Percentiles rank a stretch among this genome's conserved stretches.
These are phyloP conservation scores for Diaporthe ilicicola DNA, from an alignment of 2,329 filamentous ascomycete genomes.

Conservation along the genomic window DNA sequence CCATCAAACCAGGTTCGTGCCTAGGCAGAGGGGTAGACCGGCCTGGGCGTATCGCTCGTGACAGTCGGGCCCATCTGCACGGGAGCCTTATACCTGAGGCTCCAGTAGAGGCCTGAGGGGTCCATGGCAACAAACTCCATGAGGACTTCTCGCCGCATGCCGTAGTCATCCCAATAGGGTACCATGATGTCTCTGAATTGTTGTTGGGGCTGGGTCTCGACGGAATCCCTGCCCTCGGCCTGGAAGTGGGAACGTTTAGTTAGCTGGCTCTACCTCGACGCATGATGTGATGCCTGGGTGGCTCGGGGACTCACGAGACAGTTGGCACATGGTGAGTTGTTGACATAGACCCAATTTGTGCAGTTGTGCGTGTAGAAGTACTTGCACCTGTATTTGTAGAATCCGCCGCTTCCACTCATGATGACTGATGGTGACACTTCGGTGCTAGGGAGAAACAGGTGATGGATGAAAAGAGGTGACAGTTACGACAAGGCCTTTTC, in stretches of 20 bases:
- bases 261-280: not conserved
- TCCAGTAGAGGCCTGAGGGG: slow-evolving; percentile 49
- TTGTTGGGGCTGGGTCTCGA: slow-evolving; percentile 41
- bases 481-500: not conserved
- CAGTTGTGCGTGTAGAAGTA: slow-evolving; percentile 59
- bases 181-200: slow-evolving; percentile 54
- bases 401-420: slow-evolving; percentile 53
- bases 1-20: not conserved
- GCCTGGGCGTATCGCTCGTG: slow-evolving; percentile 18
- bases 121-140: slow-evolving; percentile 54
- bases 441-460: no score
- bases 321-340: slow-evolving; percentile 53
- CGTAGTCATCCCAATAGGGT: slow-evolving; percentile 54
- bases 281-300: no score
- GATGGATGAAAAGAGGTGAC: not conserved
- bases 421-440: slow-evolving; percentile 25
- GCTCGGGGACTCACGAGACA: slow-evolving; percentile 51
- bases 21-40: slow-evolving; percentile 14
- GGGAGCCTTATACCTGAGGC: slow-evolving; percentile 44
- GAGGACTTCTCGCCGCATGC: slow-evolving; percentile 54
- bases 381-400: slow-evolving; percentile 61
- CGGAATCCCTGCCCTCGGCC: slow-evolving; percentile 59
- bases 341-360: slow-evolving; percentile 58
- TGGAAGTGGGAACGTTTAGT: slow-evolving; percentile 35
- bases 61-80: slow-evolving; percentile 15